Conservation (phyloP, 495 filamentous ascomycete species). For the Hypoxylon fragiforme region DNA sequence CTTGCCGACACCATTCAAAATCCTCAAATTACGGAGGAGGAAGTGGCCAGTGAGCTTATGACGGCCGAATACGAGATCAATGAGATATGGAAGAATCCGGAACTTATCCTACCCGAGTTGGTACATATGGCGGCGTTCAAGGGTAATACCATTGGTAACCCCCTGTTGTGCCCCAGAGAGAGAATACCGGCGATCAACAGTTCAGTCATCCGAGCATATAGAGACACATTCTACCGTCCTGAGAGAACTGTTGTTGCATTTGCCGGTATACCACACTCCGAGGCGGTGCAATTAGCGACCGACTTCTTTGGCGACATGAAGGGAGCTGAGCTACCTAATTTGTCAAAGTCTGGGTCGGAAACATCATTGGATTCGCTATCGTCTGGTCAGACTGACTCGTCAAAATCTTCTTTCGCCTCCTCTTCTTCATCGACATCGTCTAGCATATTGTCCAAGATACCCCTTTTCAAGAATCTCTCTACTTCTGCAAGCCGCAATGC, state of each 20-base stretch:
- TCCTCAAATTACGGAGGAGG: constrained; percentile 85
- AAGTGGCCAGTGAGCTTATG: constrained; percentile 81
- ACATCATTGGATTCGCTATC: constrained; percentile 47
- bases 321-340: constrained; percentile 49
- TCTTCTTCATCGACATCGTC: constrained; percentile 51
- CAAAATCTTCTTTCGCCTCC: constrained; percentile 42
- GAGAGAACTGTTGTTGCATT: constrained; percentile 94
- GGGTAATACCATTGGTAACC: constrained; percentile 93
- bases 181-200: constrained; percentile 76
- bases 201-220: constrained; percentile 73
- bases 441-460: constrained; percentile 77
- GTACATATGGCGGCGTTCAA: constrained; percentile 94
- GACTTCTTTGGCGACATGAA: constrained; percentile 92
- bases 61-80: constrained; percentile 94
- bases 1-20: constrained; percentile 94
- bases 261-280: constrained; percentile 81
- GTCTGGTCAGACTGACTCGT: constrained; percentile 47
- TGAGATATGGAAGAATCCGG: constrained; percentile 97
- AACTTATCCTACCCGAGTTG: constrained; percentile 92
- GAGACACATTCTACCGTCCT: constrained; percentile 81
- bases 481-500: constrained; percentile 65
- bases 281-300: constrained; percentile 78
- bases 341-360: constrained; percentile 61
- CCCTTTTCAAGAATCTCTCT: constrained; percentile 91
- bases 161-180: constrained; percentile 87